Conservation (phyloP, 2,329 filamentous ascomycete species). For the Trichoderma asperellum region DNA sequence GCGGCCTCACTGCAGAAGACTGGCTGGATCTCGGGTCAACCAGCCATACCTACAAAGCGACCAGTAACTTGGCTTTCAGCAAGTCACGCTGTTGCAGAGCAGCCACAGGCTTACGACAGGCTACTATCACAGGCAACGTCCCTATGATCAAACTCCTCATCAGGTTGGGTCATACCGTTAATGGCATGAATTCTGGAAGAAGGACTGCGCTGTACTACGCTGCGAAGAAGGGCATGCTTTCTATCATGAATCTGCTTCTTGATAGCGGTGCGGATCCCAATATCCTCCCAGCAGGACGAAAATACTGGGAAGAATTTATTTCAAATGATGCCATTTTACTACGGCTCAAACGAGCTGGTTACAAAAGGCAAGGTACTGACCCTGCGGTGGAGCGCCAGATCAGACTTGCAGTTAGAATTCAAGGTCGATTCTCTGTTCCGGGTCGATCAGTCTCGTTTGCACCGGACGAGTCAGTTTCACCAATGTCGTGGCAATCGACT, state of each 20-base stretch:
- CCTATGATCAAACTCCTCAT: background rate
- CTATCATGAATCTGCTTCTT: slow-evolving; percentile 9
- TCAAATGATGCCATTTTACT: background rate
- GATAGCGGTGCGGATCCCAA: slow-evolving; percentile 1
- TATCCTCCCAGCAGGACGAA: slow-evolving; percentile 1
- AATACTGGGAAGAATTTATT: slow-evolving; percentile 11
- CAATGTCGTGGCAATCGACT: background rate
- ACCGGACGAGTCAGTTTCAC: background rate
- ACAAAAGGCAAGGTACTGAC: background rate
- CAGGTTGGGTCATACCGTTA: background rate
- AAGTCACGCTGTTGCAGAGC: slow-evolving; percentile 18
- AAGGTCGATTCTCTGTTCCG: background rate
- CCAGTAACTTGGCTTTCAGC: slow-evolving; percentile 6
- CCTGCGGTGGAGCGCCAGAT: slow-evolving; percentile 2
- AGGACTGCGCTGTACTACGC: slow-evolving; percentile 20
- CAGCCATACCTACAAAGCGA: background rate
- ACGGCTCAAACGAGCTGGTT: slow-evolving; percentile 6
- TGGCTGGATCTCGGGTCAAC: slow-evolving; percentile 4
- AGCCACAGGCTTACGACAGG: background rate
- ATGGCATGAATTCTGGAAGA: background rate
- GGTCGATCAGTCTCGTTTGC: slow-evolving; percentile 1
- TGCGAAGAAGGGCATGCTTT: slow-evolving; percentile 9
- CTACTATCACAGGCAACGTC: background rate
- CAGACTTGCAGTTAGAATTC: background rate
- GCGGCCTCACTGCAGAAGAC: slow-evolving; percentile 17